These are phyloP conservation scores for Umbelopsis sp. DNA, from an alignment of 371 early-diverging fungal species.

Conservation along the genomic window DNA sequence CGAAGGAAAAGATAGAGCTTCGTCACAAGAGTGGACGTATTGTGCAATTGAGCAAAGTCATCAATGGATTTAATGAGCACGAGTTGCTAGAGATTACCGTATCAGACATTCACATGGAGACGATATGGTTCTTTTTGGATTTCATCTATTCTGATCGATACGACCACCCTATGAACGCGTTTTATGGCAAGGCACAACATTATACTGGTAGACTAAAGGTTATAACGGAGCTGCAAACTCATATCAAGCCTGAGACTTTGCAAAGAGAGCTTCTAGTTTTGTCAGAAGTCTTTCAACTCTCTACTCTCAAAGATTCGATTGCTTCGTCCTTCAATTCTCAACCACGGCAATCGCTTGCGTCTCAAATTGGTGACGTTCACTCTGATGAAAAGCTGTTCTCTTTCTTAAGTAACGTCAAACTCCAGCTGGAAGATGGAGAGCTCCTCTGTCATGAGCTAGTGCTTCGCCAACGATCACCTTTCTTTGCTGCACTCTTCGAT, in stretches of 20 bases:
- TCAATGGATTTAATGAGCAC: no score
- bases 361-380: not conserved
- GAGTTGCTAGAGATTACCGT: slow-evolving; percentile 24
- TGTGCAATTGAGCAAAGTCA: not conserved
- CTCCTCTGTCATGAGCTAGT: slow-evolving; percentile 60
- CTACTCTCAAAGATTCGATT: slow-evolving; percentile 31
- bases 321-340: slow-evolving; percentile 31
- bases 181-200: slow-evolving; percentile 19
- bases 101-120: slow-evolving; percentile 24
- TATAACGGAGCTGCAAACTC: not conserved
- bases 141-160: slow-evolving; percentile 44
- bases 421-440: slow-evolving; percentile 43
- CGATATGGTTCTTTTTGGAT: slow-evolving; percentile 37
- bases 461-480: slow-evolving; percentile 65
- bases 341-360: slow-evolving; percentile 27
- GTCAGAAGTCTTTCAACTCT: slow-evolving; percentile 33
- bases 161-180: slow-evolving; percentile 38
- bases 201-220: not conserved
- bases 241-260: slow-evolving; percentile 15
- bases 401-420: slow-evolving; percentile 38
- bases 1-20: not conserved
- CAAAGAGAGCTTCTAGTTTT: slow-evolving; percentile 38
- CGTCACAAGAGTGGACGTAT: slow-evolving; percentile 4
- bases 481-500: slow-evolving; percentile 64
- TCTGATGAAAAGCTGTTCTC: not conserved